Base-by-base conservation (phyloP, 768 basidiomycete genomes). In the Butyriboletus loyo region DNA sequence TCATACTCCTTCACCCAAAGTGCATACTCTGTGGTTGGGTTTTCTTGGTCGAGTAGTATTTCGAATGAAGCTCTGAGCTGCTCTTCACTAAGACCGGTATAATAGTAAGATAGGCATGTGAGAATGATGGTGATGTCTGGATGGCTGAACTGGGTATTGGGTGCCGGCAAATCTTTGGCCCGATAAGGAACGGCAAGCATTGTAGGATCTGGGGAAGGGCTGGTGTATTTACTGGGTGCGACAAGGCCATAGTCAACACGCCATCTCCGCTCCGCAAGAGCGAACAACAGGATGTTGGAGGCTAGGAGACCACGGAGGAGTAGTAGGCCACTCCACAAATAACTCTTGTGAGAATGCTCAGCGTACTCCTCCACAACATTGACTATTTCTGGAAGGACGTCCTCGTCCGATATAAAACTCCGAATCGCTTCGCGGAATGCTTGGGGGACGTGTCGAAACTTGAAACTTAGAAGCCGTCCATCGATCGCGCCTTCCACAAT, bases 101-200 rank as follows among this genome's bases (percentile, higher is more conserved):
- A 71, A 25, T 72, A 72, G 41, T 73, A 73, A 5, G 60, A 61
- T 9, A 72, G 52, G 32, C 59, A 70, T 0, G 69, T 73, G 14
- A 72, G 63, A 2, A 55, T 34, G 43, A 72, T 59, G 14, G 59
- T 55, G 17, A 73, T 53, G n/a, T 73, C 73, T 13, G 72, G 72
- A 35, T 74, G 73, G 14, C 66, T 65, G 17, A 73, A 74, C 27
- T 73, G 66, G 1, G 71, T 65, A 30, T 61, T 53, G 8, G 53
- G 27, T 15, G 69, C 55, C 0, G 71, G 71, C 2, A 61, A 38
- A 17, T 74, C 73, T 49, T 68, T 72, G 0, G 71, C 72, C 1
- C 67, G 66, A 22, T 72, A 73, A 0, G 73, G 71, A 0, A 73
- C 67, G 0, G 71, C 71, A 2, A 72, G 52, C 52, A 57, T 50